phyloP scores from a whole-genome alignment of 768 basidiomycete species.

The Leccinum rimulosum region DNA sequence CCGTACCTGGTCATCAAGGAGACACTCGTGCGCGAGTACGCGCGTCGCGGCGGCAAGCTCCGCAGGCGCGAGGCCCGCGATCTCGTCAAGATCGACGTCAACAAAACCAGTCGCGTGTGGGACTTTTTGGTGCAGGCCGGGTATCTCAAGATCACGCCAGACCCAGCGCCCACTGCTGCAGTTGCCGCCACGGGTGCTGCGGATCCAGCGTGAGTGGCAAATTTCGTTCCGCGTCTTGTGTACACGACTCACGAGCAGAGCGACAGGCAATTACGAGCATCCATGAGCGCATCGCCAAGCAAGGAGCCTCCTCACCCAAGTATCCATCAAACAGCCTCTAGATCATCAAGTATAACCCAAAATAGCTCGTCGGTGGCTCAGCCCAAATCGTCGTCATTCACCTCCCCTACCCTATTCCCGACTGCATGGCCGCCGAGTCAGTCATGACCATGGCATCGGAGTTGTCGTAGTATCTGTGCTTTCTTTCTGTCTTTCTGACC shows the following conservation, averaged over 20 bases:
- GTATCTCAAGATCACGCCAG: constrained; percentile 67
- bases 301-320: constrained; percentile 28
- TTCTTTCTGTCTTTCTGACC: neutral
- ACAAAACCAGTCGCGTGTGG: constrained; percentile 91
- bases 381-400: constrained; percentile 16
- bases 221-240: neutral
- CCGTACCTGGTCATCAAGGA: constrained; percentile 97
- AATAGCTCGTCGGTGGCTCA: constrained; percentile 14
- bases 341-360: constrained; percentile 3
- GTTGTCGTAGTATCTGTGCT: constrained; percentile 1
- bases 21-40: constrained; percentile 90
- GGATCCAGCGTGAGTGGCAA: constrained; percentile 37
- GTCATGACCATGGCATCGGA: constrained; percentile 3
- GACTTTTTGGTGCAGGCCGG: constrained; percentile 89
- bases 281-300: constrained; percentile 25
- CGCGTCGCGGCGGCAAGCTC: constrained; percentile 82
- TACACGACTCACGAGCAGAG: neutral
- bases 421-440: constrained; percentile 22
- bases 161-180: constrained; percentile 36
- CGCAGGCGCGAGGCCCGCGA: constrained; percentile 86
- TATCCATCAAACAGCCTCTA: constrained; percentile 5
- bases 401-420: constrained; percentile 25
- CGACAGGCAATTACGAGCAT: constrained; percentile 13
- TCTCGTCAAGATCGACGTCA: constrained; percentile 89
- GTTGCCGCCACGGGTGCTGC: constrained; percentile 7